Percentiles rank a stretch among this genome's conserved stretches.
Evolutionary conservation across 2,329 filamentous ascomycete species (phyloP).

Genomic region (Fusarium liriodendri): DNA sequence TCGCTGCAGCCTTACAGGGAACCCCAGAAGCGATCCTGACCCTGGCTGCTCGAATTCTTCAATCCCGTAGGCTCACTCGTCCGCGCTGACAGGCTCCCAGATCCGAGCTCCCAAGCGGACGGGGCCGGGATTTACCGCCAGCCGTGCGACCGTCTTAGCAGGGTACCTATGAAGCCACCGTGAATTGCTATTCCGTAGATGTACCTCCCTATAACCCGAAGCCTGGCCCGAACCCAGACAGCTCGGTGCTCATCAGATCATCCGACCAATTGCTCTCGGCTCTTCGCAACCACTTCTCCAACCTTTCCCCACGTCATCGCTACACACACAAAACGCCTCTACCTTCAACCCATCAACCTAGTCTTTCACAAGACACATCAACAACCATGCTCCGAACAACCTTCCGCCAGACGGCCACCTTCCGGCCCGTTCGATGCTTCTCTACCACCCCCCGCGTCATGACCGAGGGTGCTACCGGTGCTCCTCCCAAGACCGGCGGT

Average conservation of each 20-base stretch:
- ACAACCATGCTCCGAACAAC: slow-evolving; percentile 75
- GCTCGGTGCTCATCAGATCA: slow-evolving; percentile 41
- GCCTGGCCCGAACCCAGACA: slow-evolving; percentile 20
- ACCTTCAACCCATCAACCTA: slow-evolving; percentile 18
- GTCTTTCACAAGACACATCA: slow-evolving; percentile 15
- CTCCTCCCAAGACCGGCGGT: slow-evolving; percentile 65
- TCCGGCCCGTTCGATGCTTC: slow-evolving; percentile 70
- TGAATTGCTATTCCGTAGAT: rapidly evolving
- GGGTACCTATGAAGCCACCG: slow-evolving; percentile 1
- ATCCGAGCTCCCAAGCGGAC: slow-evolving; percentile 34
- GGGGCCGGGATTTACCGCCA: slow-evolving; percentile 41
- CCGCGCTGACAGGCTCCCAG: slow-evolving; percentile 13
- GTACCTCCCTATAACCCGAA: slow-evolving; percentile 30
- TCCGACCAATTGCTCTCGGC: slow-evolving; percentile 32
- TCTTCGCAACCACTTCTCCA: slow-evolving; percentile 18
- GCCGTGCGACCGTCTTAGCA: slow-evolving; percentile 19
- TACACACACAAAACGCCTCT: slow-evolving; percentile 32
- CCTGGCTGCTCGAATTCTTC: slow-evolving; percentile 23
- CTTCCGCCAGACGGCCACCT: slow-evolving; percentile 64
- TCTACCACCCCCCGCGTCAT: slow-evolving; percentile 72
- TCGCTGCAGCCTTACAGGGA: slow-evolving; percentile 9
- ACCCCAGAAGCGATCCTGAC: slow-evolving; percentile 21
- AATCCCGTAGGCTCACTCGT: slow-evolving; percentile 27
- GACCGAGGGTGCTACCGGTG: slow-evolving; percentile 77
- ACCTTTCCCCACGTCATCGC: slow-evolving; percentile 43